Conservation (phyloP, 352 stramenopile species). For the Globisporangium carolinianum region DNA sequence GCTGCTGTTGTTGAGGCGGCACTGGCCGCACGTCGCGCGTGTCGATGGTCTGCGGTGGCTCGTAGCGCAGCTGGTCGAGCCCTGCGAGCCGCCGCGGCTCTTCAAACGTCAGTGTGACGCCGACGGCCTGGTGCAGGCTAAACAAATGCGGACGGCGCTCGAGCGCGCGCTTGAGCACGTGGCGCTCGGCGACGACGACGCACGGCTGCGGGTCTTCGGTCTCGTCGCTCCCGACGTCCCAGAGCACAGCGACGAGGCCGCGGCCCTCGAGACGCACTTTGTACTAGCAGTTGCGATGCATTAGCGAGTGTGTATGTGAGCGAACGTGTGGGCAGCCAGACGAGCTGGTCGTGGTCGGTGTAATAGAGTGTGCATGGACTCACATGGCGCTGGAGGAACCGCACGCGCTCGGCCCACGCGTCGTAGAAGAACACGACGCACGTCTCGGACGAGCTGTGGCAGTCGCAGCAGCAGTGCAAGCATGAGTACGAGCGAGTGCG, state of each 20-base stretch:
- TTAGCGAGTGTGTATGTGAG: not conserved
- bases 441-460: conserved; percentile 29
- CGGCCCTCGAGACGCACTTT: conserved; percentile 45
- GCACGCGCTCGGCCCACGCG: conserved; percentile 52
- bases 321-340: not conserved
- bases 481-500: no score
- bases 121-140: conserved; percentile 25
- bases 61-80: conserved; percentile 57
- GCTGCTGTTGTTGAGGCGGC: not conserved
- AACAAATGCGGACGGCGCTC: conserved; percentile 26
- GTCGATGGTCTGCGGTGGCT: conserved; percentile 30
- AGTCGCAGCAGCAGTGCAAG: conserved; percentile 4
- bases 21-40: conserved; percentile 24
- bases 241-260: conserved; percentile 47
- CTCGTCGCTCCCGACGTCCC: conserved; percentile 43
- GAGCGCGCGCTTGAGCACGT: conserved; percentile 45
- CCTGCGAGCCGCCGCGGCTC: conserved; percentile 40
- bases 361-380: conserved; percentile 5
- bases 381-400: conserved; percentile 56
- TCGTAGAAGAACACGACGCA: conserved; percentile 72
- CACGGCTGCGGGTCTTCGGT: conserved; percentile 55
- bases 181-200: conserved; percentile 47
- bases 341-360: not conserved
- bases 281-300: conserved; percentile 24
- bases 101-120: conserved; percentile 44